These are phyloP conservation scores for Globisporangium orthogonon DNA, from an alignment of 352 stramenopile genomes.

Conservation along the genomic window DNA sequence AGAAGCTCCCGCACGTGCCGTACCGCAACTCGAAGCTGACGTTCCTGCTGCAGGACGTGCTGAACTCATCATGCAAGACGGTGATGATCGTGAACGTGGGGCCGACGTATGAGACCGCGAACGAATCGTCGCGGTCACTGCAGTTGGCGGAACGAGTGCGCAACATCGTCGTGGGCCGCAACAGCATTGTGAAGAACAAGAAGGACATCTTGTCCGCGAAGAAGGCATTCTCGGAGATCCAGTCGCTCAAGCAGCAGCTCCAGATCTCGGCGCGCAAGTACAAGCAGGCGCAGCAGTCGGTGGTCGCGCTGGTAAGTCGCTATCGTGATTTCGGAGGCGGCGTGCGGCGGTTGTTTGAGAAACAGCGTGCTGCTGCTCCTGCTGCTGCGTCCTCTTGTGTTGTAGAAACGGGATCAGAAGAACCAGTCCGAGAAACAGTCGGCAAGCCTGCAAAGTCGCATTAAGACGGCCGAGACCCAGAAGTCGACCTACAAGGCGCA, in stretches of 20 bases:
- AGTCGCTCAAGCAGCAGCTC: constrained; percentile 92
- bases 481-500: constrained; percentile 52
- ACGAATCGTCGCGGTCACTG: constrained; percentile 85
- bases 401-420: constrained; percentile 90
- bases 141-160: constrained; percentile 81
- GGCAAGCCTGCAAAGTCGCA: constrained; percentile 63
- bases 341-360: constrained; percentile 8
- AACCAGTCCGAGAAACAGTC: constrained; percentile 88
- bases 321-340: constrained; percentile 12
- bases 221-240: constrained; percentile 92
- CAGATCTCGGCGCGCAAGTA: constrained; percentile 78
- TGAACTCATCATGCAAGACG: constrained; percentile 88
- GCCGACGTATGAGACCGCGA: constrained; percentile 72
- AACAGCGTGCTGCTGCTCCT: constrained; percentile 21
- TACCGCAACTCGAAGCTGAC: constrained; percentile 98
- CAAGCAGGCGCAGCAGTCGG: constrained; percentile 86
- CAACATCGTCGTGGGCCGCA: constrained; percentile 72
- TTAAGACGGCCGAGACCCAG: constrained; percentile 76
- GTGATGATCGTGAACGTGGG: constrained; percentile 93
- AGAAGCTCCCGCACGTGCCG: constrained; percentile 90
- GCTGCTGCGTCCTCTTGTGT: constrained; percentile 11
- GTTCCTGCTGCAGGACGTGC: constrained; percentile 93
- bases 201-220: constrained; percentile 88
- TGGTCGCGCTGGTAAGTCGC: constrained; percentile 85
- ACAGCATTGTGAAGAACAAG: constrained; percentile 82